Evolutionary conservation across 257 asterid species (phyloP).

Genomic region (Salvia splendens): DNA sequence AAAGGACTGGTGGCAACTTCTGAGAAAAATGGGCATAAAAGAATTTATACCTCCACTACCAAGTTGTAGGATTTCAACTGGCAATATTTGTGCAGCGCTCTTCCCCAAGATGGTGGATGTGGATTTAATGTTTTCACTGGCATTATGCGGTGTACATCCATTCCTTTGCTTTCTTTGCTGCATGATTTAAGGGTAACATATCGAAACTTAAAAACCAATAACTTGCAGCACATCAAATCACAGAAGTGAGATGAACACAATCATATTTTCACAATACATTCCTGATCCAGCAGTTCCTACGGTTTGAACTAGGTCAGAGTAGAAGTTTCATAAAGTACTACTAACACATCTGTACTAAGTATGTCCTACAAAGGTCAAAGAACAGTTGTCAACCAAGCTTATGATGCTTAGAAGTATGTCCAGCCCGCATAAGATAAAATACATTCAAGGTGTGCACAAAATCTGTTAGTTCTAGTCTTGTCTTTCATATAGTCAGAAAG

Average conservation of each 20-base stretch:
- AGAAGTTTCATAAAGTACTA: not conserved
- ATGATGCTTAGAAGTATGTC: no score
- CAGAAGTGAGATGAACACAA: not conserved
- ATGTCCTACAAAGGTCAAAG: not conserved
- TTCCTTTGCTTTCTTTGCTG: conserved; percentile 55
- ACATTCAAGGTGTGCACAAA: conserved; percentile 1
- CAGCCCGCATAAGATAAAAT: not conserved
- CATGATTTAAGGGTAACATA: conserved; percentile 28
- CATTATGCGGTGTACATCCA: conserved; percentile 14
- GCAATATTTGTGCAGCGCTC: conserved; percentile 31
- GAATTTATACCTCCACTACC: conserved; percentile 37
- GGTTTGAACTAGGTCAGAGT: not conserved
- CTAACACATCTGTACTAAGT: not conserved
- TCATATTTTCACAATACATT: not conserved
- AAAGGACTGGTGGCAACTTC: not conserved
- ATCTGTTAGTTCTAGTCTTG: not conserved
- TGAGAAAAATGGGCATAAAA: not conserved
- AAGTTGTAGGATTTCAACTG: conserved; percentile 28
- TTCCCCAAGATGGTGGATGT: conserved; percentile 35
- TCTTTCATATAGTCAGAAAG: not conserved
- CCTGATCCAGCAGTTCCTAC: not conserved
- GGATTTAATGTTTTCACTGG: conserved; percentile 27
- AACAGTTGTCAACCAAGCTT: no score
- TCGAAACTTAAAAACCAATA: conserved; percentile 19
- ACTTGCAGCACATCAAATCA: conserved; percentile 2